phyloP scores from a whole-genome alignment of 169 alveolate species.

The Eimeria praecox region DNA sequence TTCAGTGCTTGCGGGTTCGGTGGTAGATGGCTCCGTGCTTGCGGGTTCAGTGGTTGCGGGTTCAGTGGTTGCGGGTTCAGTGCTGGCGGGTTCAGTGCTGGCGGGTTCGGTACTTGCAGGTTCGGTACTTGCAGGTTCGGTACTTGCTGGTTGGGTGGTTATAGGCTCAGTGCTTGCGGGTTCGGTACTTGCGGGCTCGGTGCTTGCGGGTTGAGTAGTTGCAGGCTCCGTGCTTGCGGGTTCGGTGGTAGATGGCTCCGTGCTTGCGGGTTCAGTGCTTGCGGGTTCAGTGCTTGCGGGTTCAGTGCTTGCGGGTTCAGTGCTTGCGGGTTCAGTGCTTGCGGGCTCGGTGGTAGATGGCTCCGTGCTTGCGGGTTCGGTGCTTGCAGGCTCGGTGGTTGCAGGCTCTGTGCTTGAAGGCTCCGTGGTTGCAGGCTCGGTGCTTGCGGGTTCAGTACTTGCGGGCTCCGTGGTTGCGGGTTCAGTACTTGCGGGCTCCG shows the following conservation, averaged over 20 bases:
- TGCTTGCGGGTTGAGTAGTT: too few species aligned
- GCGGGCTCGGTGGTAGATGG: neutral
- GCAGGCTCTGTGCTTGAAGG: neutral
- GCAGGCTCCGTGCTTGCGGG: neutral
- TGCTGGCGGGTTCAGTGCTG: neutral
- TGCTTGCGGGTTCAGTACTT: neutral
- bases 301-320: neutral
- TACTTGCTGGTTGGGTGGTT: too few species aligned
- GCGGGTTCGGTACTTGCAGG: neutral
- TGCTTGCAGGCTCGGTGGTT: neutral
- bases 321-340: neutral
- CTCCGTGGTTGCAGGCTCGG: neutral
- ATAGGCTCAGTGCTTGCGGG: too few species aligned
- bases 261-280: neutral
- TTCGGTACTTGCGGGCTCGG: too few species aligned
- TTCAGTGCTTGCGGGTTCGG: neutral
- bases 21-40: constrained; percentile 6
- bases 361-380: neutral
- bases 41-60: neutral
- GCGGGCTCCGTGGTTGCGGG: neutral
- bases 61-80: constrained; percentile 21
- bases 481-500: neutral
- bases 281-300: neutral
- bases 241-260: neutral
- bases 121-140: too few species aligned